Evolutionary conservation across 768 basidiomycete genomes (phyloP), one percentile per base, ranked within the genome.

Genomic region (Strobilomyces dryophilus): DNA sequence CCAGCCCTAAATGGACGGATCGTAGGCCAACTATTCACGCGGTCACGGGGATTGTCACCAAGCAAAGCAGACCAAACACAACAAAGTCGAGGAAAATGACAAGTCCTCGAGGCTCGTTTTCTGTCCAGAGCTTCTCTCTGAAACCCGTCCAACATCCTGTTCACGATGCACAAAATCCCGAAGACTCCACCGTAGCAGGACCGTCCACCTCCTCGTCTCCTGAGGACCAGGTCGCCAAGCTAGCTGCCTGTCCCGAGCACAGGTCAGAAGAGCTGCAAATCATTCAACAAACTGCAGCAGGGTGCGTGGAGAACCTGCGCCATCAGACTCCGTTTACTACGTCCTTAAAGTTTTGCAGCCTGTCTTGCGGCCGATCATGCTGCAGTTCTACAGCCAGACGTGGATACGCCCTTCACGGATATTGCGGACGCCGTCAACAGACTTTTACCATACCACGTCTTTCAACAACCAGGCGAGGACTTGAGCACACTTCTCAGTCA

Each of bases 361-460:
- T 76, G 77, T 58, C 72, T 90, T 46, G 77, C 77, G 1, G 70
- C 76, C 34, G 89, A 92, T 67, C 89, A 90, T 49, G 71, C 74
- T 37, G 70, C 76, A 15, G 80, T 79, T 15, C 60, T 82, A 46
- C 76, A 81, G 47, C 87, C 88, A 36, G 85, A 91, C 58, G 75
- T 79, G 35, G 86, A 90, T 46, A 76, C 81, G 1, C 84, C 89
- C 2, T 92, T 92, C 59, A 55, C 61, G 14, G 82, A 88, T 60
- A 68, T 74, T 9, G 62, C 70, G 6, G 90, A 92, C 63, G 84
- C 76, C 3, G 74, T 90, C 21, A 77, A 80, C n/a, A 79, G 89
- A 46, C 74, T 92, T 20, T 73, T 92, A 20, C 89, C 90, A 0
- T 92, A 89, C 61, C 90, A 92, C 62, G 69, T 92, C 46, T 89